Base-by-base conservation (phyloP, 192 early-diverging fungal genomes). In the Dispira parvispora region DNA sequence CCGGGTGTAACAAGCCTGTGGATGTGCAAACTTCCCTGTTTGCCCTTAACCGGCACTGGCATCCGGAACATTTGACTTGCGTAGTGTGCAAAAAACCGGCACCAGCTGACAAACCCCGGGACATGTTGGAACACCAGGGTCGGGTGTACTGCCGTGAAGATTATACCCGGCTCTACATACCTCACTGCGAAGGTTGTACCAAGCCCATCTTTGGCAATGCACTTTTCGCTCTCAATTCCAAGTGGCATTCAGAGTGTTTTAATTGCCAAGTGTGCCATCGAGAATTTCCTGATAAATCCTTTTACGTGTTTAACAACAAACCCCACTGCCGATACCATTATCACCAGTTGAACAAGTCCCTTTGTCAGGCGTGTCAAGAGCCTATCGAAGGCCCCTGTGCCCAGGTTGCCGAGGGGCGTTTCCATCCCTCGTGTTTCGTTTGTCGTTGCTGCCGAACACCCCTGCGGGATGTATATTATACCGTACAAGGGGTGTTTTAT, bases 341-440 rank as follows among this genome's bases (percentile, higher is more conserved):
- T 66, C 90, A 95, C 63, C 79, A 84, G 76, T 71, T 84, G 61
- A 91, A 90, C 67, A 82, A 83, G 57, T 91, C 89, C 23, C 78
- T 95, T 28, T 95, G 92, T 66, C 80, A 76, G 56, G 68, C 71
- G 14, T 95, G 89, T 66, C 73, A 75, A 38, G 71, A 88, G 21
- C 89, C 89, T 12, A 95, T 95, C 52, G 88, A 95, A 70, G 90
- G 91, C 26, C 83, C 87, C 1, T 95, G 92, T 76, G 92, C 88
- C 20, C 86, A 91, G 63, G 87, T 92, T 14, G 72, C 78, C 45
- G 90, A 95, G 73, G 82, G 82, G 32, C 71, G 88, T 56, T 95
- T 88, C 80, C 92, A 96, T 68, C 90, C 90, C 9, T 69, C 65
- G 25, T 93, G 91, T 72, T 96, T 92, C 79, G 77, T 73, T 13